Evolutionary conservation across 768 basidiomycete genomes (phyloP), one percentile per base, ranked within the genome.

Genomic region (Pleurotus sapidus): DNA sequence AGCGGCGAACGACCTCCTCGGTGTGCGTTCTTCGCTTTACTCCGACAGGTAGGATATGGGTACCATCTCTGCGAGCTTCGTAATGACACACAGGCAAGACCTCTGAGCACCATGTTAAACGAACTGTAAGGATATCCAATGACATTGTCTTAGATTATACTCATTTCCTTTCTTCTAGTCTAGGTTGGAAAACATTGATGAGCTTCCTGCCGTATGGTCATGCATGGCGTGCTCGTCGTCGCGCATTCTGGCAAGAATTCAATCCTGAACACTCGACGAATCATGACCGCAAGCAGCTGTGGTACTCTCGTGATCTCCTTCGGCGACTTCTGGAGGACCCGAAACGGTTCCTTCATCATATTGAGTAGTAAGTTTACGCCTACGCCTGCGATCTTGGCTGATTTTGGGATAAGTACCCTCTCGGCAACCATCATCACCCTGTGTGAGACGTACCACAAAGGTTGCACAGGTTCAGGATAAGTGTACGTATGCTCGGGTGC

Each of bases 241-340:
- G 43, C 4, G 25, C 1, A n/a, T 12, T 23, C 6, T 14, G 18
- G 47, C 61, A 64, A 7, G 46, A 43, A 5, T 57, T 63, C 30
- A 76, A 70, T 55, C 62, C 66, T 3, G 61, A 76, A 9, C 23
- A 37, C 8, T 49, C 4, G 7, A 12, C 18, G 11, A 11, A 20
- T 27, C 40, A 63, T 60, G 58, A 46, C 46, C 49, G 50, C 25
- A 49, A 60, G 43, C 61, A 68, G 45, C 50, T 62, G 20, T 49
- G 59, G 11, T 56, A 72, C 37, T 62, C 66, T 2, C 60, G 56
- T 6, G 55, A 46, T 20, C 65, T 74, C 30, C 57, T 72, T 17
- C 58, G 60, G 15, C 56, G 58, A 9, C 46, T 72, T 5, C 50
- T 68, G 20, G 49, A 60, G 3, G 58, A 59, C 8, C 70, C 67